phyloP scores from a whole-genome alignment of 2,329 filamentous ascomycete species.

The Fusarium sp. region DNA sequence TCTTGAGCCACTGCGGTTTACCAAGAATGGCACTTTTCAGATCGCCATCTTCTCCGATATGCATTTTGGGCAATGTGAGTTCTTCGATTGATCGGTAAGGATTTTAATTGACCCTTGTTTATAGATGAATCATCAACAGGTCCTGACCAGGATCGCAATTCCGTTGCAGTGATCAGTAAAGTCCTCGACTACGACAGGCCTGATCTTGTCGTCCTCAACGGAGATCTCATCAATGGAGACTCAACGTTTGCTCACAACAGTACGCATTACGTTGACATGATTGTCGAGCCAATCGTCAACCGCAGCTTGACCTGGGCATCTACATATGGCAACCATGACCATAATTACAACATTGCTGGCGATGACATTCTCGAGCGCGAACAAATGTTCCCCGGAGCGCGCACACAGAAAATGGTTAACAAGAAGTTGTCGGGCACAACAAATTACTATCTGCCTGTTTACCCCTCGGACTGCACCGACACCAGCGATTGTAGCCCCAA shows the following conservation, averaged over 20 bases:
- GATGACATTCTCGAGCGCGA: slow-evolving; percentile 53
- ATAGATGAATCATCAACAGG: slow-evolving; percentile 36
- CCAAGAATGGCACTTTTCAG: slow-evolving; percentile 33
- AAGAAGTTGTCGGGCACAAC: slow-evolving; percentile 50
- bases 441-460: slow-evolving; percentile 59
- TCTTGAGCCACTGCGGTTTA: slow-evolving; percentile 28
- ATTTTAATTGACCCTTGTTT: neutral
- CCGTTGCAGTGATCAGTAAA: slow-evolving; percentile 62
- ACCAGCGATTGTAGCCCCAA: slow-evolving; percentile 47
- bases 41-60: slow-evolving; percentile 37
- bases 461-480: slow-evolving; percentile 45
- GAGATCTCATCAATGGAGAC: slow-evolving; percentile 76
- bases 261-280: slow-evolving; percentile 65
- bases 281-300: slow-evolving; percentile 65
- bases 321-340: slow-evolving; percentile 77
- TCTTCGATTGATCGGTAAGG: neutral
- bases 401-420: slow-evolving; percentile 52
- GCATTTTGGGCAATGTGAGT: slow-evolving; percentile 37
- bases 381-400: slow-evolving; percentile 48
- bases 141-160: slow-evolving; percentile 63
- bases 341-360: slow-evolving; percentile 64
- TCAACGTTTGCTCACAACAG: slow-evolving; percentile 63
- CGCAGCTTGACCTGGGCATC: slow-evolving; percentile 68
- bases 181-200: slow-evolving; percentile 65
- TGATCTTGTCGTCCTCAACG: slow-evolving; percentile 72